Evolutionary conservation across 805 yeast genomes (phyloP), one percentile per base, ranked within the genome.

Genomic region (Metschnikowia lachancei): DNA sequence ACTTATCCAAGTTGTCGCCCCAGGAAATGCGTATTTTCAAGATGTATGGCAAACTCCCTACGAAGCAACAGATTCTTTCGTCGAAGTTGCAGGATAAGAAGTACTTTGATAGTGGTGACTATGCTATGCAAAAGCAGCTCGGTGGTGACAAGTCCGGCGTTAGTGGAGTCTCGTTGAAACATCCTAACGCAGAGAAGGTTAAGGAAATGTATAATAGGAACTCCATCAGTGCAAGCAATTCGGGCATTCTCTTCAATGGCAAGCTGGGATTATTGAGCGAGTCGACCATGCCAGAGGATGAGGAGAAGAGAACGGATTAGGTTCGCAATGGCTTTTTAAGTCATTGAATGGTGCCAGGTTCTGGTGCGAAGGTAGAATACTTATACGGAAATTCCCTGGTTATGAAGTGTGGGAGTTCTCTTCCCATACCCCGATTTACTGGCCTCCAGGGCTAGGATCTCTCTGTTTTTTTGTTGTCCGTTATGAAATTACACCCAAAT

Each of bases 51-150:
- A 86, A 83, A 61, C 70, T 90, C 41, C 97, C 97, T 19, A 78
- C 90, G 22, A 83, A 81, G 47, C 83, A 84, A 46, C 95, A 89
- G 52, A 72, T 90, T 17, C 72, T 90, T 42, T 76, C 85, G 42
- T 80, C 84, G 51, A 87, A 85, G 62, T 70, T 87, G 57, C 87
- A 86, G 65, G 97, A 90, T 53, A 80, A 96, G 58, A 91, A 89
- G 70, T 90, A 86, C 65, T 91, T 90, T 60, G 97, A 90, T 61
- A 85, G 95, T 51, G 97, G 97, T 9, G 97, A 90, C 66, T 90
- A 90, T 65, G 96, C 96, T 10, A 78, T 90, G 77, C 86, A 82
- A 46, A 72, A 72, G 47, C 77, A 71, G 55, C 55, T 66, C 28
- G 75, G 71, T 5, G 61, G 60, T 6, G 54, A 54, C 33, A 60